Percentiles rank a stretch among this genome's conserved stretches.
Evolutionary conservation across 495 filamentous ascomycete genomes (phyloP).

Genomic region (Lasiosphaeriaceae sp.): DNA sequence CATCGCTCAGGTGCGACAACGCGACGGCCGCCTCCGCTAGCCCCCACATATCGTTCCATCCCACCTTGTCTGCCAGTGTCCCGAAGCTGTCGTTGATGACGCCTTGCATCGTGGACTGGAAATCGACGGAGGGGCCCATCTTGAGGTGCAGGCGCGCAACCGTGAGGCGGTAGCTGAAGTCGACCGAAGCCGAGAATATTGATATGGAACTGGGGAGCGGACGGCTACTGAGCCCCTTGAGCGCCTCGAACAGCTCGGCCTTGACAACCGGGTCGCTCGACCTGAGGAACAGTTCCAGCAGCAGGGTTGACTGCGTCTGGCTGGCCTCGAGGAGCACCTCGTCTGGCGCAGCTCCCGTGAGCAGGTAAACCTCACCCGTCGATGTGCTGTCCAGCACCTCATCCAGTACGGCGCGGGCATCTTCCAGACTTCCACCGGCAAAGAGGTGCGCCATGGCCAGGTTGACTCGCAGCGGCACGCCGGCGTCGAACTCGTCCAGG

Average conservation of each 20-base stretch:
- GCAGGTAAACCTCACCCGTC: neutral
- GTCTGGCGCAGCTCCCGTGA: neutral
- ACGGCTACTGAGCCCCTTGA: neutral
- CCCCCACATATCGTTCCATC: neutral
- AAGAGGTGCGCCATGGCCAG: neutral
- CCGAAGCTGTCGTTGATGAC: neutral
- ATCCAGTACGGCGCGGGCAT: neutral
- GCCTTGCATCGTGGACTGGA: neutral
- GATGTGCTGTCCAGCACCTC: neutral
- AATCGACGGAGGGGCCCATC: neutral
- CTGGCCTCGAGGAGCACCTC: neutral
- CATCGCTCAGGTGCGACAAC: neutral
- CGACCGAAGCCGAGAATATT: neutral
- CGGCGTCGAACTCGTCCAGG: neutral
- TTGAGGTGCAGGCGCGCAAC: neutral
- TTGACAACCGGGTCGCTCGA: neutral
- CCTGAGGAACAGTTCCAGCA: neutral
- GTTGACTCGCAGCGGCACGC: neutral
- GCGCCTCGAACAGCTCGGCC: neutral
- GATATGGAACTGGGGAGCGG: neutral
- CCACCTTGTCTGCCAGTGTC: neutral
- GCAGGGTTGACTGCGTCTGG: neutral
- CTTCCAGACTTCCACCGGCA: neutral
- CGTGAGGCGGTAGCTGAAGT: neutral
- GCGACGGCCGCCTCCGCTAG: neutral